Percentiles rank a stretch among this genome's conserved stretches.
Evolutionary conservation across 2,329 filamentous ascomycete genomes (phyloP).

Genomic region (Curvularia verruculosa): DNA sequence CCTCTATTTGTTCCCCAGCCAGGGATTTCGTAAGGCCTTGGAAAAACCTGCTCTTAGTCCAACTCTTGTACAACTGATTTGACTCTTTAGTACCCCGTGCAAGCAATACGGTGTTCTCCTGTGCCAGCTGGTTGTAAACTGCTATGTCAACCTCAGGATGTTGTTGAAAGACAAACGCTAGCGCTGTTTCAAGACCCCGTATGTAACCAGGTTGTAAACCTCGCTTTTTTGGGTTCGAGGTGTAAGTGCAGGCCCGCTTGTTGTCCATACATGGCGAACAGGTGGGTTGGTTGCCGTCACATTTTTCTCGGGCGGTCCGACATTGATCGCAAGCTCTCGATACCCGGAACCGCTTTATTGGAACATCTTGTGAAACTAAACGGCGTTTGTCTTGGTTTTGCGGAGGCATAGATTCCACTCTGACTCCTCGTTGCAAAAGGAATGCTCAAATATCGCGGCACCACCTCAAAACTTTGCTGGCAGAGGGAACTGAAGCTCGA

Average conservation of each 20-base stretch:
- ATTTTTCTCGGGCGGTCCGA: conserved; percentile 70
- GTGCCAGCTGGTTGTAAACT: conserved; percentile 61
- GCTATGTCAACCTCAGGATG: conserved; percentile 64
- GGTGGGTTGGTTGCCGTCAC: conserved; percentile 69
- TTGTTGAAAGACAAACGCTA: conserved; percentile 54
- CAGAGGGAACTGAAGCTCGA: not conserved
- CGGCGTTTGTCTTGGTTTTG: conserved; percentile 30
- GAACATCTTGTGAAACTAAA: conserved; percentile 21
- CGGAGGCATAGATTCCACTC: conserved; percentile 23
- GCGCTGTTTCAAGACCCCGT: conserved; percentile 65
- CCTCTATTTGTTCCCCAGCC: conserved; percentile 49
- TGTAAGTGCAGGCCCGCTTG: conserved; percentile 71
- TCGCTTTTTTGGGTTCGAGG: conserved; percentile 74
- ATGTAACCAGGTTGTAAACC: conserved; percentile 69
- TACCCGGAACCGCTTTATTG: conserved; percentile 63
- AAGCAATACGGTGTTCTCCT: conserved; percentile 55
- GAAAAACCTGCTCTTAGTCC: conserved; percentile 67
- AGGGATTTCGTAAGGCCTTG: conserved; percentile 67
- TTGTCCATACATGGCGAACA: conserved; percentile 70
- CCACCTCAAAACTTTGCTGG: not conserved
- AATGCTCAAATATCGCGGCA: not conserved
- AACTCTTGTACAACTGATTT: conserved; percentile 64
- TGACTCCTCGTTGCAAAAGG: not conserved
- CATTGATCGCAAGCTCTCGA: conserved; percentile 73
- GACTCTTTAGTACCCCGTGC: conserved; percentile 60